Conservation (phyloP, 805 yeast genomes). For the Groenewaldozyma tartarivorans region DNA sequence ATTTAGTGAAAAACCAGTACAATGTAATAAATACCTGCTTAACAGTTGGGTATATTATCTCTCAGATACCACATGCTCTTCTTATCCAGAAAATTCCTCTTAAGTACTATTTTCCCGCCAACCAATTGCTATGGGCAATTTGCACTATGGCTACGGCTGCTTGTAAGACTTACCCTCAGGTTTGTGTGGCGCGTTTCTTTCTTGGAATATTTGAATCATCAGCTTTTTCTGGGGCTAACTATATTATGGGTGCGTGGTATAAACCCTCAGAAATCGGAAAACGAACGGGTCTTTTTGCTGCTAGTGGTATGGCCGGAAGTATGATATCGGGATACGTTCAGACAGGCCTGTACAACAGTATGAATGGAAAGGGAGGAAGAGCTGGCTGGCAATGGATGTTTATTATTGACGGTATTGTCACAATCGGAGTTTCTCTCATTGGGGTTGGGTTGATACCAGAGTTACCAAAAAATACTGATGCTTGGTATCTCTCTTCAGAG, state of each 20-base stretch:
- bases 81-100: constrained; percentile 22
- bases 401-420: constrained; percentile 46
- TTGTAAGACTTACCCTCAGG: constrained; percentile 39
- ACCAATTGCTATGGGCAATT: constrained; percentile 38
- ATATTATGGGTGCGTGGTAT: constrained; percentile 25
- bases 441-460: constrained; percentile 42
- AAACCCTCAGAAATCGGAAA: constrained; percentile 21
- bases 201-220: constrained; percentile 26
- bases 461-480: constrained; percentile 32
- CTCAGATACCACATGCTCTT: constrained; percentile 34
- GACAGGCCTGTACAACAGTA: constrained; percentile 37
- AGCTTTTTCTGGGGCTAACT: constrained; percentile 26
- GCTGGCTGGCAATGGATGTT: constrained; percentile 58
- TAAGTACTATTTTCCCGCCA: constrained; percentile 35
- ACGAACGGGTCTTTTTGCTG: constrained; percentile 23
- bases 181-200: constrained; percentile 25
- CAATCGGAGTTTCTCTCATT: constrained; percentile 29
- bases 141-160: constrained; percentile 31
- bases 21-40: constrained; percentile 36
- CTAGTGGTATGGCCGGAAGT: constrained; percentile 24
- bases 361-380: constrained; percentile 35
- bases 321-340: constrained; percentile 55
- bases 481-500: constrained; percentile 20
- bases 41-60: constrained; percentile 44
- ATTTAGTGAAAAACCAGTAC: constrained; percentile 35